Percentiles rank a stretch among this genome's conserved stretches.
Evolutionary conservation across 257 asterid species (phyloP).

Genomic region (Voacanga thouarsii): DNA sequence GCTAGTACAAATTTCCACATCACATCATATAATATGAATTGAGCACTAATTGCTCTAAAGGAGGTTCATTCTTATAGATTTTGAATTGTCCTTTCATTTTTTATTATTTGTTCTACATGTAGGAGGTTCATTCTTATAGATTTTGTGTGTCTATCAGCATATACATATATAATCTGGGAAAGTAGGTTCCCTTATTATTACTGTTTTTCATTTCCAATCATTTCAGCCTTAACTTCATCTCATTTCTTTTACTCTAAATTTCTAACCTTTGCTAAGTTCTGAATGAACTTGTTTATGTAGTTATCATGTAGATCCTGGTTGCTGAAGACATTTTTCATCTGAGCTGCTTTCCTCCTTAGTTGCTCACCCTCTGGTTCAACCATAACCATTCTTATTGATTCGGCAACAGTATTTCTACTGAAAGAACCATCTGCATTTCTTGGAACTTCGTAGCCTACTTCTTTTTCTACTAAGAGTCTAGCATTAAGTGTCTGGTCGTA

Average conservation of each 20-base stretch:
- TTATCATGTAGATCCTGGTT: constrained; percentile 28
- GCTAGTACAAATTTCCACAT: neutral
- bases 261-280: constrained; percentile 20
- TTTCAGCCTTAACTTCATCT: no score
- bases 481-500: constrained; percentile 49
- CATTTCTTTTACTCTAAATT: neutral
- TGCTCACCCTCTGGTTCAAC: constrained; percentile 27
- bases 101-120: no score
- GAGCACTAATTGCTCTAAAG: neutral
- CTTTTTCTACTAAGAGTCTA: constrained; percentile 39
- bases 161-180: neutral
- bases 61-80: neutral
- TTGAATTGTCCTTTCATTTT: no score
- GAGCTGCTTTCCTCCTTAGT: constrained; percentile 29
- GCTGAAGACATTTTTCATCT: constrained; percentile 27
- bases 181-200: neutral
- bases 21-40: neutral
- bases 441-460: constrained; percentile 40
- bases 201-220: neutral
- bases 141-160: no score
- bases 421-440: constrained; percentile 46
- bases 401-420: constrained; percentile 30
- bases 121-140: no score
- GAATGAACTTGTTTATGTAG: constrained; percentile 38
- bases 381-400: constrained; percentile 35